phyloP scores from a whole-genome alignment of 202 grass and related monocot genomes.

The Bolboschoenoplectus hybrid region DNA sequence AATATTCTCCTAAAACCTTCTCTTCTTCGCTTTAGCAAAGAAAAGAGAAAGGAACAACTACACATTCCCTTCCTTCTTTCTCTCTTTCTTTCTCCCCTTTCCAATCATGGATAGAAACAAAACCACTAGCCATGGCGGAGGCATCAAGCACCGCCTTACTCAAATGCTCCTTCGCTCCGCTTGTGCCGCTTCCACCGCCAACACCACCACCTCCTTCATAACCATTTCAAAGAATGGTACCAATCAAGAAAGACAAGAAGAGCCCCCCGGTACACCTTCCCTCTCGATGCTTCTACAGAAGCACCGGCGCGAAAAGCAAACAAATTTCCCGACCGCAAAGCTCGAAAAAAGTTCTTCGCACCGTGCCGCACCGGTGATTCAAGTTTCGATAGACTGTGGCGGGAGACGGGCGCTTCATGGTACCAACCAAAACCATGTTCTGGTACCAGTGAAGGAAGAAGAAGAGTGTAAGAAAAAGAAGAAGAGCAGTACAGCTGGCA shows the following conservation, averaged over 20 bases:
- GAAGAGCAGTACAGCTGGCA: slow-evolving; percentile 22
- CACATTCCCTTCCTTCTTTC: not conserved
- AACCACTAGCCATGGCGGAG: slow-evolving; percentile 28
- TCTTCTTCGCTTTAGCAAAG: not conserved
- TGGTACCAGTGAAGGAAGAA: not conserved
- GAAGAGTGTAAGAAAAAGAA: slow-evolving; percentile 32
- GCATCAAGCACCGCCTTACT: slow-evolving; percentile 62
- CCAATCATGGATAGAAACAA: slow-evolving; percentile 49
- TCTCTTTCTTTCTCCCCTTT: not conserved
- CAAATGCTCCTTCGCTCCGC: slow-evolving; percentile 69
- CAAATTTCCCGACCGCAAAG: slow-evolving; percentile 37
- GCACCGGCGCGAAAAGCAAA: slow-evolving; percentile 30
- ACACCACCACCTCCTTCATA: slow-evolving; percentile 44
- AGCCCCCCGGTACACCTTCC: slow-evolving; percentile 43
- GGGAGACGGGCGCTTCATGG: slow-evolving; percentile 40
- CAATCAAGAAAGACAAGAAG: slow-evolving; percentile 20
- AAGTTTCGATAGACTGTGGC: slow-evolving; percentile 57
- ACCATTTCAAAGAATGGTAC: slow-evolving; percentile 43
- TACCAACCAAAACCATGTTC: slow-evolving; percentile 40
- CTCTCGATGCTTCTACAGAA: slow-evolving; percentile 49
- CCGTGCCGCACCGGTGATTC: slow-evolving; percentile 48
- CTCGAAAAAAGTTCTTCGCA: slow-evolving; percentile 14
- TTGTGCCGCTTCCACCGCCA: slow-evolving; percentile 52
- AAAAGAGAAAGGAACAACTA: slow-evolving; percentile 10
- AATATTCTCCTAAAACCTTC: slow-evolving; percentile 3